A percentile compares a stretch with the other conserved stretches of the same genome.
These are phyloP conservation scores for Calonectria pteridis DNA, from an alignment of 2,329 filamentous ascomycete genomes.

Conservation along the genomic window DNA sequence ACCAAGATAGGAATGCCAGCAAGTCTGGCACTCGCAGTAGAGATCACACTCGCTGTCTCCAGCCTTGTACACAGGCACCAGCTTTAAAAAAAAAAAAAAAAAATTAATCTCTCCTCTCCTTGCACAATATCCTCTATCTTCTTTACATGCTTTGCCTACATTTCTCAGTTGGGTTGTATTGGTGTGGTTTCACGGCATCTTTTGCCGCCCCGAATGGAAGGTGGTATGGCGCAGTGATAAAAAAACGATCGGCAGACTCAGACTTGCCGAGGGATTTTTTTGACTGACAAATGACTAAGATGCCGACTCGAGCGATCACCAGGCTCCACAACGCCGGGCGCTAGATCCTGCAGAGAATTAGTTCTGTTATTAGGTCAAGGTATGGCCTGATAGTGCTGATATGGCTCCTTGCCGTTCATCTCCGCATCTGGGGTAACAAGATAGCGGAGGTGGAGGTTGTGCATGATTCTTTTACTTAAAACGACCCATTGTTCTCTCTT, in stretches of 20 bases:
- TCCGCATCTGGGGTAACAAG: constrained; percentile 21
- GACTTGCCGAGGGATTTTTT: constrained; percentile 9
- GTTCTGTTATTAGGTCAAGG: not conserved
- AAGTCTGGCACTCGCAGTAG: too few relatives aligned
- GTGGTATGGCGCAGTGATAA: not conserved
- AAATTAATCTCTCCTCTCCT: too few relatives aligned
- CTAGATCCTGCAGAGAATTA: not conserved
- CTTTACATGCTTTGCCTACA: not conserved
- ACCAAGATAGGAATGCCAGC: not conserved
- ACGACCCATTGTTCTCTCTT: not conserved
- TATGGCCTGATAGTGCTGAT: not conserved
- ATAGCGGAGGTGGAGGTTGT: constrained; percentile 13
- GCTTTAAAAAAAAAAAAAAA: too few relatives aligned
- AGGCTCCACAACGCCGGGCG: not conserved
- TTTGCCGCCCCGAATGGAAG: not conserved
- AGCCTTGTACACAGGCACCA: too few relatives aligned
- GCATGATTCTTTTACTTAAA: constrained; percentile 12
- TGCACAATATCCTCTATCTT: too few relatives aligned
- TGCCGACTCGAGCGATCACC: not conserved
- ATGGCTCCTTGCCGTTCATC: constrained; percentile 6
- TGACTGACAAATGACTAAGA: not conserved
- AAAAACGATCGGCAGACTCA: constrained; percentile 14
- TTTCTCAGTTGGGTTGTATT: not conserved
- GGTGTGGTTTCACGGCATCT: not conserved
- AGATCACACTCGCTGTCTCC: too few relatives aligned